A percentile compares a stretch with the other conserved stretches of the same genome.
Evolutionary conservation across 495 filamentous ascomycete genomes (phyloP).

Genomic region (Elasticomyces elasticus): DNA sequence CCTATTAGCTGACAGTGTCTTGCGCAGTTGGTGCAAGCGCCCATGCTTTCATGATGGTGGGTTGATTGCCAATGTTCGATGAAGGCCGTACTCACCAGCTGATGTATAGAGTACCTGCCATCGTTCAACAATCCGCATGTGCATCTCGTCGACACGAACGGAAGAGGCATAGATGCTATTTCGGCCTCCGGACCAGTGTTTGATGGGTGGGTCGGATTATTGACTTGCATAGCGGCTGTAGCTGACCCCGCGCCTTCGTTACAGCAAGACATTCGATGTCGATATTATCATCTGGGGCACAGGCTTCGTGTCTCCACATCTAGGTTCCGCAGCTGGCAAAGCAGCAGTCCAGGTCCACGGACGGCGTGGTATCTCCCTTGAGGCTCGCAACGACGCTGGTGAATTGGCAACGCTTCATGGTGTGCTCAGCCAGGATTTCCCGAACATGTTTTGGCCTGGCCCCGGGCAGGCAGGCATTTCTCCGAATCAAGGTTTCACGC

Average conservation of each 20-base stretch:
- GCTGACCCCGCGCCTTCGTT: background rate
- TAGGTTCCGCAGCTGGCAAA: conserved; percentile 29
- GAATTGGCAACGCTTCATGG: conserved; percentile 41
- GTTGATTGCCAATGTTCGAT: background rate
- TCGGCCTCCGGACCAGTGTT: conserved; percentile 34
- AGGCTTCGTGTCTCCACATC: conserved; percentile 34
- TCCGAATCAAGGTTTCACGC: conserved; percentile 35
- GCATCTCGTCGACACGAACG: conserved; percentile 43
- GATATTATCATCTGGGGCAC: conserved; percentile 43
- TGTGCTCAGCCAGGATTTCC: conserved; percentile 36
- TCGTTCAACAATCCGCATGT: conserved; percentile 27
- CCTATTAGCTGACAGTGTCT: background rate
- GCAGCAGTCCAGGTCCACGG: conserved; percentile 37
- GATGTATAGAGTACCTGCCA: conserved; percentile 17
- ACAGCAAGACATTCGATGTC: conserved; percentile 28
- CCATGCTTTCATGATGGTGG: conserved; percentile 31
- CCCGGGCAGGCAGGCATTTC: conserved; percentile 30
- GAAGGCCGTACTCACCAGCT: background rate
- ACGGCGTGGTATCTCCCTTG: conserved; percentile 33
- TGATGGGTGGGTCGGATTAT: conserved; percentile 10
- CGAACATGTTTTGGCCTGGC: conserved; percentile 44
- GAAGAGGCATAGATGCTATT: conserved; percentile 38
- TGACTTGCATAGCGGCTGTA: background rate
- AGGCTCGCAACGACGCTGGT: conserved; percentile 35
- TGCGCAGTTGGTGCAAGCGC: conserved; percentile 28